Evolutionary conservation across 345 rosid species (phyloP).

Genomic region (Eutrema heterophyllum): DNA sequence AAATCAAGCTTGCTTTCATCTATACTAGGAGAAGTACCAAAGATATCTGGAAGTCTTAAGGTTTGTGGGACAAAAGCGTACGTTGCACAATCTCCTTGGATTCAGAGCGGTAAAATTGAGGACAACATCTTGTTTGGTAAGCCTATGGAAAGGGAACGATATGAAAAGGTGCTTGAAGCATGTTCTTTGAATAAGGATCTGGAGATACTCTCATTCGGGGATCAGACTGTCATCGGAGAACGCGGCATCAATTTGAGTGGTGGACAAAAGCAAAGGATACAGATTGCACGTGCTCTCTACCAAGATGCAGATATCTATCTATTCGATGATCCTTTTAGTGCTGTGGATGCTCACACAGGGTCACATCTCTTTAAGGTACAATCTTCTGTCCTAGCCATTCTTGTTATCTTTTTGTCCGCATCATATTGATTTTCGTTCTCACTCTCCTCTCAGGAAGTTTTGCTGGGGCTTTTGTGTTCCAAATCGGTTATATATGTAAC

Average conservation of each 20-base stretch:
- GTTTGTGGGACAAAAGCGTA: slow-evolving; percentile 70
- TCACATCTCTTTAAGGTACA: slow-evolving; percentile 74
- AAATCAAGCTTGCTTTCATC: slow-evolving; percentile 75
- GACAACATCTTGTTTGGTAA: slow-evolving; percentile 82
- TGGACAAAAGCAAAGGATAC: slow-evolving; percentile 84
- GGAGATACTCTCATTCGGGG: slow-evolving; percentile 70
- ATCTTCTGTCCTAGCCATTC: background rate
- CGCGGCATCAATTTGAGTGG: slow-evolving; percentile 88
- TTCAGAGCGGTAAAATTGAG: slow-evolving; percentile 72
- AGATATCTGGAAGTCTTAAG: slow-evolving; percentile 53
- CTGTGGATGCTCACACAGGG: slow-evolving; percentile 88
- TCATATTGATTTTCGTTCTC: background rate
- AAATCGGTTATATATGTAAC: slow-evolving; percentile 77
- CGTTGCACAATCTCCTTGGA: slow-evolving; percentile 90
- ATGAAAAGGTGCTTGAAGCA: slow-evolving; percentile 60
- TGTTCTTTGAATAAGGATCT: slow-evolving; percentile 67
- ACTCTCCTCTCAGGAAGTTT: slow-evolving; percentile 47
- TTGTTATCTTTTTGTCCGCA: background rate
- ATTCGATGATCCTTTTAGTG: slow-evolving; percentile 92
- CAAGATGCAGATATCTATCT: slow-evolving; percentile 82
- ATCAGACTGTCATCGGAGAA: slow-evolving; percentile 80
- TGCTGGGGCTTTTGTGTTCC: slow-evolving; percentile 43
- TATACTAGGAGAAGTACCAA: slow-evolving; percentile 65
- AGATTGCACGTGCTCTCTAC: slow-evolving; percentile 82
- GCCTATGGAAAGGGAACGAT: slow-evolving; percentile 60